Conservation (phyloP, 2,329 filamentous ascomycete genomes). For the Colletotrichum sp. region DNA sequence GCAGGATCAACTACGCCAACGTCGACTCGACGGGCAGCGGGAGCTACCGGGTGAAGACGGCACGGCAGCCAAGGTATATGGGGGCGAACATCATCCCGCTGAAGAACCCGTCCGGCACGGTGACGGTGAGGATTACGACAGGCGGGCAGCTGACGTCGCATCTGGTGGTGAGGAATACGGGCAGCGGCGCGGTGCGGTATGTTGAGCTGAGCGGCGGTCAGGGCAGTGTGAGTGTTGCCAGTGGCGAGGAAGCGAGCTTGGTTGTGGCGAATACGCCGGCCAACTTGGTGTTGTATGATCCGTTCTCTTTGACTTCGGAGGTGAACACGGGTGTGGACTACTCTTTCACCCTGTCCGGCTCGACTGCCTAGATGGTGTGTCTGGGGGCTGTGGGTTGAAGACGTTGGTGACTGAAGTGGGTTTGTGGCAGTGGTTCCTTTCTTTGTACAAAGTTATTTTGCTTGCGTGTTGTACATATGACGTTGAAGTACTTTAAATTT, state of each 20-base stretch:
- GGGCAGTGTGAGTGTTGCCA: slow-evolving; percentile 35
- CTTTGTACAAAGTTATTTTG: neutral
- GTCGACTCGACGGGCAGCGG: slow-evolving; percentile 37
- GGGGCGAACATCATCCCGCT: slow-evolving; percentile 55
- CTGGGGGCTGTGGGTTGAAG: no score
- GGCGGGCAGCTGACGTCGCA: slow-evolving; percentile 42
- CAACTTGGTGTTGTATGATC: slow-evolving; percentile 47
- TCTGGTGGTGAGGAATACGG: slow-evolving; percentile 38
- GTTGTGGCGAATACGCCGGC: slow-evolving; percentile 54
- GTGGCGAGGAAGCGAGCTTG: slow-evolving; percentile 45
- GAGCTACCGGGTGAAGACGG: slow-evolving; percentile 45
- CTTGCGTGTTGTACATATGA: neutral
- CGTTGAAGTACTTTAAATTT: no score
- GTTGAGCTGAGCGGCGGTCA: slow-evolving; percentile 36
- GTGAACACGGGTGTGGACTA: slow-evolving; percentile 44
- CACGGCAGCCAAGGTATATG: slow-evolving; percentile 51
- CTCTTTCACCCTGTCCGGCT: slow-evolving; percentile 36
- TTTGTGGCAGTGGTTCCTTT: neutral
- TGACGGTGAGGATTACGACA: slow-evolving; percentile 37
- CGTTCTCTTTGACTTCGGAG: slow-evolving; percentile 39
- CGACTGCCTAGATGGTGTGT: slow-evolving; percentile 18
- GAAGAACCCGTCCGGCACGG: slow-evolving; percentile 33
- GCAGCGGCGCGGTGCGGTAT: slow-evolving; percentile 40
- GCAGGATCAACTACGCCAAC: slow-evolving; percentile 45
- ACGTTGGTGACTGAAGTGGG: no score